Percentiles rank a stretch among this genome's conserved stretches.
phyloP scores from a whole-genome alignment of 169 alveolate species.

The Plasmodium falciparum region DNA sequence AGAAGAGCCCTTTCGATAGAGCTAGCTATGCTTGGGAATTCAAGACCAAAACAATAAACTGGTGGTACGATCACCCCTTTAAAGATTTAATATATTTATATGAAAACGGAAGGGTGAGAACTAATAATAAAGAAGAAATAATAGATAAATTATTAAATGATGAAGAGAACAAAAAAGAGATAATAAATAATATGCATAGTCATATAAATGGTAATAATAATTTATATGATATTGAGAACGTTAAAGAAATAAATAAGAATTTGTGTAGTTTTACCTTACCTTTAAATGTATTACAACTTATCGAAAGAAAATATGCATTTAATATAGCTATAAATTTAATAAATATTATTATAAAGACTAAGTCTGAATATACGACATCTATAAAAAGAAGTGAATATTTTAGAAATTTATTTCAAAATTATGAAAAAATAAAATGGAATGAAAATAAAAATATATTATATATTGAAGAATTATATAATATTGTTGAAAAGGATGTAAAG shows the following conservation, averaged over 20 bases:
- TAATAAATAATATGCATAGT: too few relatives aligned
- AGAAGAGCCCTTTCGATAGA: constrained; percentile 4
- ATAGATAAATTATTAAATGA: constrained; percentile 5
- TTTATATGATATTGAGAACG: constrained; percentile 24
- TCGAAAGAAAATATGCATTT: constrained; percentile 68
- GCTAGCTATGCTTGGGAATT: constrained; percentile 45
- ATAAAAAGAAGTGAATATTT: constrained; percentile 38
- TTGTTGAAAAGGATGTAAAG: constrained; percentile 56
- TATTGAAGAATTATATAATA: constrained; percentile 53
- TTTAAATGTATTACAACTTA: constrained; percentile 19
- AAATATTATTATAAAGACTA: constrained; percentile 35
- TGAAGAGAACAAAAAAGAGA: neutral
- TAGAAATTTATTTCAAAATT: constrained; percentile 17
- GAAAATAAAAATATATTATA: constrained; percentile 35
- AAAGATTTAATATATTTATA: constrained; percentile 42
- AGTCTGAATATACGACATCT: constrained; percentile 41
- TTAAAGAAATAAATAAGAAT: constrained; percentile 36
- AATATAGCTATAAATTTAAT: constrained; percentile 41
- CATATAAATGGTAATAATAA: neutral
- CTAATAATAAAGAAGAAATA: constrained; percentile 17
- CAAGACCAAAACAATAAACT: constrained; percentile 46
- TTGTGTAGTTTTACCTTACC: constrained; percentile 32
- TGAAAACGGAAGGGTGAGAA: neutral
- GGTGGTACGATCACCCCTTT: constrained; percentile 73
- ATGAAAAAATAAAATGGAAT: constrained; percentile 44